A percentile compares a stretch with the other conserved stretches of the same genome.
Evolutionary conservation across 306 rosid species (phyloP).

Genomic region (Vigna reflexopilosa): DNA sequence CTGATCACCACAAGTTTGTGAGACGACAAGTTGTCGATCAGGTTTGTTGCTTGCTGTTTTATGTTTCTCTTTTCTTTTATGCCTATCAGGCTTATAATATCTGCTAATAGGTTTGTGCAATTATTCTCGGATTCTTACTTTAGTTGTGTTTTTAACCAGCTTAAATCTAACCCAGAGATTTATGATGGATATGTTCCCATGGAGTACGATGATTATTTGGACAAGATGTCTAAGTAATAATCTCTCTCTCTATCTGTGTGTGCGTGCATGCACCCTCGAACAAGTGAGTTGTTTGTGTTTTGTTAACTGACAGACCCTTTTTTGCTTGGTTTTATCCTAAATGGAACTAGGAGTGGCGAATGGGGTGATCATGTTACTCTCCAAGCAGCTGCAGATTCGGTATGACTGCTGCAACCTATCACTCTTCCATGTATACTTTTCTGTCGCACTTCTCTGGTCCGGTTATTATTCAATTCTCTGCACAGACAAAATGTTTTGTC

Average conservation of each 20-base stretch:
- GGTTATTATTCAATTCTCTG: conserved; percentile 6
- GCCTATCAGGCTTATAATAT: conserved; percentile 2
- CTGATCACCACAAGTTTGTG: conserved; percentile 65
- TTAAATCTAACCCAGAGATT: conserved; percentile 68
- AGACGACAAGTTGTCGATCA: conserved; percentile 69
- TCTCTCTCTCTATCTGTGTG: conserved; percentile 5
- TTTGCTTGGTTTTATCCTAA: conserved; percentile 20
- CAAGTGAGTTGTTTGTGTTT: not conserved
- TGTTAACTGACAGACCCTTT: conserved; percentile 14
- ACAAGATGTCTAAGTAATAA: conserved; percentile 70
- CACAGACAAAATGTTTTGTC: not conserved
- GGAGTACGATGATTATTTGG: conserved; percentile 77
- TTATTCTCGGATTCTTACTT: conserved; percentile 42
- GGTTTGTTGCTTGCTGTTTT: conserved; percentile 53
- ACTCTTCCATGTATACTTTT: conserved; percentile 3
- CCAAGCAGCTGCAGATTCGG: conserved; percentile 87
- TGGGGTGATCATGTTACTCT: conserved; percentile 96
- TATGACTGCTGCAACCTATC: conserved; percentile 41
- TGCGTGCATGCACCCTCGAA: not conserved
- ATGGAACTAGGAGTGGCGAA: conserved; percentile 71
- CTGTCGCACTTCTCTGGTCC: conserved; percentile 21
- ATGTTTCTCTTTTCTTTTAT: not conserved
- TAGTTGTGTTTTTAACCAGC: conserved; percentile 53
- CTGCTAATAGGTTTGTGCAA: conserved; percentile 23
- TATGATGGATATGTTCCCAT: conserved; percentile 91